Base-by-base conservation (phyloP, 2,329 filamentous ascomycete species). In the Fusarium cyanostomum region DNA sequence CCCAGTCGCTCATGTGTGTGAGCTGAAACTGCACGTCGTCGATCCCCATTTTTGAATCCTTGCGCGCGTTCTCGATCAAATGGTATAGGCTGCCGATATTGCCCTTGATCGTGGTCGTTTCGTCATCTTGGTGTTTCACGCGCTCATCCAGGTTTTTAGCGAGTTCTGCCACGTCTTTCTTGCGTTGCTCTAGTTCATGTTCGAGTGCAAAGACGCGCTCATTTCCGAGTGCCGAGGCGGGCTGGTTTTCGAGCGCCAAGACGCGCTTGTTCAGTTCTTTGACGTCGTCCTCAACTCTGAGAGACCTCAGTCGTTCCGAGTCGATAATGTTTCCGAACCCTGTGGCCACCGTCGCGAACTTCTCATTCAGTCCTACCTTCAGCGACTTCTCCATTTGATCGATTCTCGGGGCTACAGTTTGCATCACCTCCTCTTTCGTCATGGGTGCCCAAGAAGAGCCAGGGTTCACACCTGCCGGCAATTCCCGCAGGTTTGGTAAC, bases 1-100 rank as follows among this genome's bases (percentile, higher is more conserved):
- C 85, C 58, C 82, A 83, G 1, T 58, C 52, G 65, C 84, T 79
- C 8, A 88, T 63, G 1, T 75, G 69, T 16, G 65, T 66, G 5
- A 83, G 28, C 41, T 78, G 71, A 34, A 77, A 67, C 13, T 76
- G 73, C 7, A 83, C 61, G 5, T 71, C 68, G 0, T 75, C 71
- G 15, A 73, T 66, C 31, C 57, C 46, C 16, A 73, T 62, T 7
- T 75, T 48, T 24, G 66, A 71, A 9, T 66, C 59, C 43, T 59
- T 71, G 31, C 48, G 52, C 8, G 35, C 46, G 7, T 34, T 35
- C 2, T 67, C 59, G 11, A 58, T 13, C 7, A 49, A 50, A 21
- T 33, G 45, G 8, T 31, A 28, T 10, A 68, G 16, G 3, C 28
- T 16, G 13, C 46, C 18, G 8, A 68, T 15, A 8, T 37, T 33